A percentile compares a stretch with the other conserved stretches of the same genome.
Evolutionary conservation across 2,329 filamentous ascomycete genomes (phyloP).

Genomic region (Trichoderma lentiforme): DNA sequence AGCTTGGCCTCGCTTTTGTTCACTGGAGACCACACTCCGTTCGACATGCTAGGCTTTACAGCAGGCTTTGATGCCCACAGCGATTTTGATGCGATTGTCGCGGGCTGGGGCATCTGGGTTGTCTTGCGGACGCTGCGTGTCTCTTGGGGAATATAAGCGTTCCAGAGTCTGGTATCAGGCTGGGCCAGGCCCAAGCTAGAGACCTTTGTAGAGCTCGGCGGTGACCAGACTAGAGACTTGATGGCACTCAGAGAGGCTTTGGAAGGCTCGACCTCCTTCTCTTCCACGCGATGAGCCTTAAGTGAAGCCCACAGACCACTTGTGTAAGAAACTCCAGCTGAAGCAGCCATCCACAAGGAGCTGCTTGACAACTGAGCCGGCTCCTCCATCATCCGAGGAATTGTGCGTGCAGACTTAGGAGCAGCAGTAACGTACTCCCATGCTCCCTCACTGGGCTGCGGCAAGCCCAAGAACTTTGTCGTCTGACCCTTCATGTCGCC

Average conservation of each 20-base stretch:
- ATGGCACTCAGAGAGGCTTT: not conserved
- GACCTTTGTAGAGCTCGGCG: not conserved
- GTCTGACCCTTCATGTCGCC: not conserved
- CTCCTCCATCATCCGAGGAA: conserved; percentile 14
- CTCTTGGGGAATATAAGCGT: not conserved
- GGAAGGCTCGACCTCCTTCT: not conserved
- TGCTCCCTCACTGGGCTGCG: conserved; percentile 35
- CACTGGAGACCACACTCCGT: not conserved
- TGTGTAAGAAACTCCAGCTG: not conserved
- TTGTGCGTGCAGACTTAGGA: conserved; percentile 5
- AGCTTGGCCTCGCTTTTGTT: not conserved
- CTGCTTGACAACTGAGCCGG: not conserved
- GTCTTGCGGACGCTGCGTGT: not conserved
- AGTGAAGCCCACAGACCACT: not conserved
- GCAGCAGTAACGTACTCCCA: conserved; percentile 33
- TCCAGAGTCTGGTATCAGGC: not conserved
- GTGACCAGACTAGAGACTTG: not conserved
- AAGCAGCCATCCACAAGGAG: not conserved
- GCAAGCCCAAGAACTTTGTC: conserved; percentile 25
- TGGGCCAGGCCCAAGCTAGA: not conserved
- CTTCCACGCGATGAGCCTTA: not conserved
- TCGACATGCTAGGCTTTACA: not conserved
- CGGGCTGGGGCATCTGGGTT: not conserved
- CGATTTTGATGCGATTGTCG: not conserved
- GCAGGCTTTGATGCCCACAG: not conserved